Evolutionary conservation across 2,329 filamentous ascomycete genomes (phyloP).

Genomic region (Xylariaceae sp.): DNA sequence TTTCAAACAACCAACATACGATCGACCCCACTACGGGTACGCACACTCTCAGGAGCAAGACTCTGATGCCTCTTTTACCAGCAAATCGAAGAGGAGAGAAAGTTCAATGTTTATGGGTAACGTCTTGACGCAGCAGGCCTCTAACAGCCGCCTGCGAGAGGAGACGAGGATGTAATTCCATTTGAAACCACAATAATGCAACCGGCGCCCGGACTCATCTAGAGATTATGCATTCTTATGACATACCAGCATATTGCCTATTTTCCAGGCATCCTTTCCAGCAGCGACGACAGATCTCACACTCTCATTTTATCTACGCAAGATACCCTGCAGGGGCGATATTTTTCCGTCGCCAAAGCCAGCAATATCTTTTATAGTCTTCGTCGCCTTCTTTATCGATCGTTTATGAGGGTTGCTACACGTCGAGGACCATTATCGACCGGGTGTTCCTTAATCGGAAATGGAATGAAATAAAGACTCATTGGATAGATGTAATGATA

Average conservation of each 20-base stretch:
- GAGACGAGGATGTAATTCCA: slow-evolving; percentile 40
- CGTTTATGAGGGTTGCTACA: slow-evolving; percentile 9
- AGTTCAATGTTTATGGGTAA: slow-evolving; percentile 53
- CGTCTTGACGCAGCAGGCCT: slow-evolving; percentile 46
- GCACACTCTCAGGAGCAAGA: slow-evolving; percentile 28
- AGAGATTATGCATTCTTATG: not conserved
- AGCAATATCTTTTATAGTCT: slow-evolving; percentile 8
- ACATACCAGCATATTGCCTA: slow-evolving; percentile 13
- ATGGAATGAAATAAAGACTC: slow-evolving; percentile 24
- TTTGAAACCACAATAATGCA: not conserved
- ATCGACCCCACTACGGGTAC: slow-evolving; percentile 35
- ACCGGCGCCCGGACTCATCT: too few relatives aligned
- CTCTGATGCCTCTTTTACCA: slow-evolving; percentile 32
- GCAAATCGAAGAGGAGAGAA: slow-evolving; percentile 51
- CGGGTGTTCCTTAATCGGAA: slow-evolving; percentile 17
- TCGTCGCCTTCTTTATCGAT: slow-evolving; percentile 7
- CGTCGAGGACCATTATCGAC: slow-evolving; percentile 12
- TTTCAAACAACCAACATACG: slow-evolving; percentile 31
- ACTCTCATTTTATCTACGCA: slow-evolving; percentile 11
- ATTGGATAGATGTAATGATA: slow-evolving; percentile 5
- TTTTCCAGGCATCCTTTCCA: slow-evolving; percentile 11
- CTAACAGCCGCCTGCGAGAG: slow-evolving; percentile 52
- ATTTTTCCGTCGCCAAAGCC: slow-evolving; percentile 11
- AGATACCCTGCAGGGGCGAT: slow-evolving; percentile 5
- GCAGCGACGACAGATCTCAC: slow-evolving; percentile 17